Evolutionary conservation across 2,329 filamentous ascomycete genomes (phyloP), one percentile per base, ranked within the genome.

Genomic region (Cladosporium sp.): DNA sequence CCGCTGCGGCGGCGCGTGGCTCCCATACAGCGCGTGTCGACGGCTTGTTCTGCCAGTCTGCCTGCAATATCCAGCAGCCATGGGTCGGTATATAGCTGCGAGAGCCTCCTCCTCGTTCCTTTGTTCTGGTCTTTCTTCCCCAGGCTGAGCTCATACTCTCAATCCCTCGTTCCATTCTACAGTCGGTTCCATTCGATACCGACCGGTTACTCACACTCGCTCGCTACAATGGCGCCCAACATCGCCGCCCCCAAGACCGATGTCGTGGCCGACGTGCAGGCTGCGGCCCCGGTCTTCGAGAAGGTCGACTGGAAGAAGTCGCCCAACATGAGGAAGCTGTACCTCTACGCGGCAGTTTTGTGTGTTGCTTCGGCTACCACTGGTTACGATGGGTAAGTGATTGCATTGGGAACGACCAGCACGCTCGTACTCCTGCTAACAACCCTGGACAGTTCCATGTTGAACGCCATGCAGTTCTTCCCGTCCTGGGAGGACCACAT

Each of bases 351-450:
- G 18, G 65, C 67, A 34, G 55, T 67, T 6, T 59, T 71, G 61
- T 70, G 66, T 62, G 54, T 67, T 34, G 68, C 69, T 30, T 69
- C 68, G 8, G 69, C 71, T 18, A 65, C 64, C 1, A 74, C 72
- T 64, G 73, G 74, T 3, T 75, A 71, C 58, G 74, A 75, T 59
- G 72, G 72, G 34, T 61, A 65, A 63, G 51, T 75, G 26, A n/a
- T 21, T n/a, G 15, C 15, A 55, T 34, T 55, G 28, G n/a, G 52
- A 34, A 5, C 28, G 10, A 21, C 3, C 15, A n/a, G 6, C 7
- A 55, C 28, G n/a, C 11, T 15, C 11, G 3, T 10, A 15, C 28
- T n/a, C 26, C 10, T 26, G 36, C 59, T 62, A 21, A 62, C 59
- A 12, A 8, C 14, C n/a, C 32, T 21, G 12, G 11, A 54, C 24